A percentile compares a stretch with the other conserved stretches of the same genome.
Conservation (phyloP, 345 rosid genomes). For the Citrus cavaleriei region DNA sequence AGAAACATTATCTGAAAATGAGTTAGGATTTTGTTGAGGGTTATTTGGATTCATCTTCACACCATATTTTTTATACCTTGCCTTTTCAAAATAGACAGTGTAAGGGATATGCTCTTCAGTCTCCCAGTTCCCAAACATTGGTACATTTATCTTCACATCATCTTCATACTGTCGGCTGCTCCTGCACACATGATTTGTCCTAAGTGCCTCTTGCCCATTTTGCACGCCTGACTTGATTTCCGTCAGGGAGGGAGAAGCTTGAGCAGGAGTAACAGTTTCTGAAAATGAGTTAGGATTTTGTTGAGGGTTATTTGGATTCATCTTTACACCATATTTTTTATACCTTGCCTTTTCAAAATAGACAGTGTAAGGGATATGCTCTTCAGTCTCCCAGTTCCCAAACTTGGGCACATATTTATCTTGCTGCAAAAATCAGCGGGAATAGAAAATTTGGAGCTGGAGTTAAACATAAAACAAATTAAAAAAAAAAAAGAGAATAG, state of each 20-base stretch:
- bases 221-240: neutral
- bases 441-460: too few species aligned
- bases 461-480: neutral
- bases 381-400: constrained; percentile 32
- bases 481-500: too few species aligned
- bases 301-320: constrained; percentile 3
- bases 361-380: constrained; percentile 24
- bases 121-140: constrained; percentile 22
- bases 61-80: constrained; percentile 3
- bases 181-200: too few species aligned
- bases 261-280: neutral
- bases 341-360: constrained; percentile 28
- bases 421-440: constrained; percentile 12
- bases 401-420: constrained; percentile 23
- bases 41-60: constrained; percentile 6
- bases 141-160: too few species aligned
- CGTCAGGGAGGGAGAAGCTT: constrained; percentile 9
- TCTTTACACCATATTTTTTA: neutral
- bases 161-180: too few species aligned
- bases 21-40: neutral
- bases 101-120: constrained; percentile 19
- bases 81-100: constrained; percentile 27
- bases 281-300: neutral
- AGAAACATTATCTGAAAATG: neutral
- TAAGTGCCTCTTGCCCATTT: neutral